Evolutionary conservation across 2,329 filamentous ascomycete genomes (phyloP).

Genomic region (Tricladium varicosporioides): DNA sequence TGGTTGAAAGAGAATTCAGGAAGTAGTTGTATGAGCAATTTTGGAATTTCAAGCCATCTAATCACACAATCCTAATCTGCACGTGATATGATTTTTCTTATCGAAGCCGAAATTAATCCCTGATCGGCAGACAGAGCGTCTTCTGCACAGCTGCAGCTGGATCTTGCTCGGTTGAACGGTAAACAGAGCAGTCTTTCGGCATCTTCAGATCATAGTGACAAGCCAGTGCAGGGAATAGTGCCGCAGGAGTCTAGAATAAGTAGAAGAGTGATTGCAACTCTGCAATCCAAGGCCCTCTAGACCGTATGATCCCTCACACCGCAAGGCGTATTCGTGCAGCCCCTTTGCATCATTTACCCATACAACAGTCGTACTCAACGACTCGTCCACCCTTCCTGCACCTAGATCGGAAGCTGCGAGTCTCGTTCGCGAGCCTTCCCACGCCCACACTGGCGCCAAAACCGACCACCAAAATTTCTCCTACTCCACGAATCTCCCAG

Average conservation of each 20-base stretch:
- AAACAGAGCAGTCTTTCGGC: not conserved
- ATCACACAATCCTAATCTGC: not conserved
- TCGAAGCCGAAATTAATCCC: not conserved
- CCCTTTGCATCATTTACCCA: not conserved
- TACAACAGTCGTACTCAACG: not conserved
- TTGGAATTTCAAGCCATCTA: not conserved
- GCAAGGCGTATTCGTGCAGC: conserved; percentile 8
- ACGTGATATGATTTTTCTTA: not conserved
- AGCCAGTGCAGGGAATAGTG: not conserved
- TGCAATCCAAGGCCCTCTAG: conserved; percentile 5
- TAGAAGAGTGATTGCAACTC: conserved; percentile 7
- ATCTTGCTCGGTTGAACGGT: conserved; percentile 7
- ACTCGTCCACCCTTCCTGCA: conserved; percentile 1
- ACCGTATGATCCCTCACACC: conserved; percentile 14
- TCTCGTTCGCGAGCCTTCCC: conserved; percentile 11
- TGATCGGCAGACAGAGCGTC: not conserved
- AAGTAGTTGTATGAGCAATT: no score
- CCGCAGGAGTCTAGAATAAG: not conserved
- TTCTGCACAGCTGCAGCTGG: not conserved
- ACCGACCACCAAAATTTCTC: conserved; percentile 24
- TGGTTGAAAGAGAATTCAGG: no score
- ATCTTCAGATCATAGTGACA: not conserved
- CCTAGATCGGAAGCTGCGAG: conserved; percentile 8
- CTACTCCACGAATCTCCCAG: conserved; percentile 35
- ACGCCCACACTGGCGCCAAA: conserved; percentile 22